Evolutionary conservation across 2,329 filamentous ascomycete species (phyloP).

Genomic region (Zasmidium citrigriseum): DNA sequence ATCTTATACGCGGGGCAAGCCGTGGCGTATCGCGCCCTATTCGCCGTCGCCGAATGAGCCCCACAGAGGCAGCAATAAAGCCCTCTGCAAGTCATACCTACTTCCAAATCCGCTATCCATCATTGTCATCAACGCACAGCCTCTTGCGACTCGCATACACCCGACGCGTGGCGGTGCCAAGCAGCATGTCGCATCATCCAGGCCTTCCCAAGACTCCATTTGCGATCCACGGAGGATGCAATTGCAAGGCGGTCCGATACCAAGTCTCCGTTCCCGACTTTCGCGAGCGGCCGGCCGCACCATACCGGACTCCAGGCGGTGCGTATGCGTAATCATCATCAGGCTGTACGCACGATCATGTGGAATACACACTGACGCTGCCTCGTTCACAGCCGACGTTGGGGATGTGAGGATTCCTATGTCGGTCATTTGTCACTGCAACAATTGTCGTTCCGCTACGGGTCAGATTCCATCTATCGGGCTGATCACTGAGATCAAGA

Average conservation of each 20-base stretch:
- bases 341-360: background rate
- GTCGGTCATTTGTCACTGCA: constrained; percentile 10
- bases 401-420: constrained; percentile 8
- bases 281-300: constrained; percentile 1
- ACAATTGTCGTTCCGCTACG: constrained; percentile 12
- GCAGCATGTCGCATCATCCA: constrained; percentile 1
- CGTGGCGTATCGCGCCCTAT: background rate
- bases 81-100: background rate
- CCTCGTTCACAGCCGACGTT: constrained; percentile 3
- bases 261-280: constrained; percentile 7
- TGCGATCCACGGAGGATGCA: constrained; percentile 15
- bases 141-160: background rate
- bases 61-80: background rate
- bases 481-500: constrained; percentile 1
- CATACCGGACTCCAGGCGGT: constrained; percentile 7
- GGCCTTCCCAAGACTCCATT: background rate
- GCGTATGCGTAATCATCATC: background rate
- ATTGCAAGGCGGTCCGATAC: constrained; percentile 17
- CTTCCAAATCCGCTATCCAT: background rate
- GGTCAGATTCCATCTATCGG: constrained; percentile 5
- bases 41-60: background rate
- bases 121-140: background rate
- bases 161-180: background rate
- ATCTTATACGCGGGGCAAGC: background rate
- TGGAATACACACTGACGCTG: background rate